phyloP scores from a whole-genome alignment of 371 early-diverging fungal species.

The Rhizopus microsporus region DNA sequence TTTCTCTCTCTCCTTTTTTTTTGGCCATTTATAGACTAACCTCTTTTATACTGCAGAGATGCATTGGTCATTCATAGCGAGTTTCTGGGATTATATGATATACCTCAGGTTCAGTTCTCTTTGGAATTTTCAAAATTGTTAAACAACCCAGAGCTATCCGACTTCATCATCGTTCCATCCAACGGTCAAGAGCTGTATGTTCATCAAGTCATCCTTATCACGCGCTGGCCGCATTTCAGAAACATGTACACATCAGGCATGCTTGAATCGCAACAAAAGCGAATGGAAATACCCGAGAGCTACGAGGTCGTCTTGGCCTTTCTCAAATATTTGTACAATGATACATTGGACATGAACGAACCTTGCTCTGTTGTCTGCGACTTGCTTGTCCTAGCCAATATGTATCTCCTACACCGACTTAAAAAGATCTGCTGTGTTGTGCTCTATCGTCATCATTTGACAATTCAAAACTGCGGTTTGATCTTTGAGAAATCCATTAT shows the following conservation, averaged over 20 bases:
- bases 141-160: slow-evolving; percentile 60
- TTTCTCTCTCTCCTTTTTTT: not conserved
- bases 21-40: not conserved
- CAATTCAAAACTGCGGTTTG: slow-evolving; percentile 51
- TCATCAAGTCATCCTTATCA: slow-evolving; percentile 64
- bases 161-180: slow-evolving; percentile 58
- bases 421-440: slow-evolving; percentile 60
- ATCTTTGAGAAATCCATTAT: slow-evolving; percentile 63
- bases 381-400: slow-evolving; percentile 63
- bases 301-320: slow-evolving; percentile 60
- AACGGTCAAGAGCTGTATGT: slow-evolving; percentile 56
- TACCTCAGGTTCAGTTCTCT: slow-evolving; percentile 30
- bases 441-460: slow-evolving; percentile 52
- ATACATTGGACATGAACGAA: slow-evolving; percentile 51
- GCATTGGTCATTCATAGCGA: slow-evolving; percentile 62
- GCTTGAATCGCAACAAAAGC: slow-evolving; percentile 58
- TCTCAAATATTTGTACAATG: slow-evolving; percentile 68
- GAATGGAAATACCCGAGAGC: slow-evolving; percentile 65
- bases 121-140: slow-evolving; percentile 57
- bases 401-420: slow-evolving; percentile 63
- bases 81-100: slow-evolving; percentile 57
- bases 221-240: slow-evolving; percentile 75
- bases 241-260: slow-evolving; percentile 68
- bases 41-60: slow-evolving; percentile 28
- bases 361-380: slow-evolving; percentile 54